Evolutionary conservation across 768 basidiomycete genomes (phyloP).

Genomic region (Crucibulum laeve): DNA sequence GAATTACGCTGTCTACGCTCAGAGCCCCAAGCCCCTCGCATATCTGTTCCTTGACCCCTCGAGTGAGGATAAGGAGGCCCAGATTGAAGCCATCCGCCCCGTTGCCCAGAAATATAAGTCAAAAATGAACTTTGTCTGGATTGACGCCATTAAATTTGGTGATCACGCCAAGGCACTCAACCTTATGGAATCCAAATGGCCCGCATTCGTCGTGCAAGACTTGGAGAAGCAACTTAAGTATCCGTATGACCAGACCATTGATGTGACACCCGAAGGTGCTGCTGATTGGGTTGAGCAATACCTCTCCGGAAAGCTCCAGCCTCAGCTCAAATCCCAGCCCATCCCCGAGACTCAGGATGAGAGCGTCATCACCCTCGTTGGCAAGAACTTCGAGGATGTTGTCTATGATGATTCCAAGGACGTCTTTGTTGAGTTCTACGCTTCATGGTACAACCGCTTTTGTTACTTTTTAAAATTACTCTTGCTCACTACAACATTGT

Average conservation of each 20-base stretch:
- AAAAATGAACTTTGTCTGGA: constrained; percentile 96
- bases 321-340: constrained; percentile 86
- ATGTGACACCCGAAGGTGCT: constrained; percentile 52
- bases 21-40: constrained; percentile 80
- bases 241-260: constrained; percentile 70
- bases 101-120: constrained; percentile 79
- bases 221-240: constrained; percentile 82
- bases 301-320: constrained; percentile 67
- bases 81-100: constrained; percentile 67
- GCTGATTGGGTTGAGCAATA: constrained; percentile 61
- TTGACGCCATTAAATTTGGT: constrained; percentile 91
- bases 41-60: constrained; percentile 92
- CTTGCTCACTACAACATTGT: constrained; percentile 1
- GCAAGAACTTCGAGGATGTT: constrained; percentile 84
- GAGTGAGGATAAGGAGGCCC: constrained; percentile 55
- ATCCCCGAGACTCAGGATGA: constrained; percentile 83
- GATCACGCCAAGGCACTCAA: constrained; percentile 96
- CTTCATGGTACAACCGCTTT: constrained; percentile 70
- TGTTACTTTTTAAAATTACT: constrained; percentile 4
- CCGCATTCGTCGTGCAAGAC: constrained; percentile 91
- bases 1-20: constrained; percentile 85
- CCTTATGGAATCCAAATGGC: constrained; percentile 83
- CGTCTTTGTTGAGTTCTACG: constrained; percentile 96
- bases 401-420: constrained; percentile 88
- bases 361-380: constrained; percentile 77